phyloP scores from a whole-genome alignment of 2,329 filamentous ascomycete genomes.

The Talaromyces sp. region DNA sequence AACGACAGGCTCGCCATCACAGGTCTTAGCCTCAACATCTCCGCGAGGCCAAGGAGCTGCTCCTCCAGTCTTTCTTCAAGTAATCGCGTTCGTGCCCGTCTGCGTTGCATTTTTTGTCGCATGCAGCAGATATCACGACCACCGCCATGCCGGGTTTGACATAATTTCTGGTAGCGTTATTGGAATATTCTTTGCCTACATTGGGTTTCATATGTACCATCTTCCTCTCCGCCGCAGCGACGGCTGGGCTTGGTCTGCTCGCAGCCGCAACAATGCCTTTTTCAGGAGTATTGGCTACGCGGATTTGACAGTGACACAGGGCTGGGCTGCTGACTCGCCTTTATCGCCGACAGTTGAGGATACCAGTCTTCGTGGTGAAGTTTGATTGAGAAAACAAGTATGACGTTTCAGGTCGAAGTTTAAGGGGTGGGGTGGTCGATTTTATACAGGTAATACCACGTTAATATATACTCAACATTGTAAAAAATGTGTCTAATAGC shows the following conservation, averaged over 20 bases:
- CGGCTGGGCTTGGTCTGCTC: slow-evolving; percentile 84
- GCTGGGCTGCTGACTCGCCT: slow-evolving; percentile 17
- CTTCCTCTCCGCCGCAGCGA: slow-evolving; percentile 70
- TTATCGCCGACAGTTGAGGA: neutral
- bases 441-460: neutral
- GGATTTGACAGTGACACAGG: slow-evolving; percentile 24
- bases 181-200: slow-evolving; percentile 63
- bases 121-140: slow-evolving; percentile 82
- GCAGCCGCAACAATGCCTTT: slow-evolving; percentile 67
- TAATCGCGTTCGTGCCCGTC: slow-evolving; percentile 64
- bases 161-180: slow-evolving; percentile 79
- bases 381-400: neutral
- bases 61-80: slow-evolving; percentile 72
- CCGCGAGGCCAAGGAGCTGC: slow-evolving; percentile 70
- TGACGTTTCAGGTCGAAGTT: neutral
- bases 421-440: neutral
- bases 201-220: slow-evolving; percentile 82
- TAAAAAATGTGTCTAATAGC: neutral
- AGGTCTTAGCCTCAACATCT: slow-evolving; percentile 33
- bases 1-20: neutral
- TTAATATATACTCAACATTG: neutral
- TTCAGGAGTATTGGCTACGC: slow-evolving; percentile 27
- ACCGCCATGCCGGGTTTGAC: slow-evolving; percentile 87
- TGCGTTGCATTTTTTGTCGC: slow-evolving; percentile 73
- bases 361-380: neutral